Evolutionary conservation across 2,329 filamentous ascomycete genomes (phyloP).

Genomic region (Coniochaeta ligniaria): DNA sequence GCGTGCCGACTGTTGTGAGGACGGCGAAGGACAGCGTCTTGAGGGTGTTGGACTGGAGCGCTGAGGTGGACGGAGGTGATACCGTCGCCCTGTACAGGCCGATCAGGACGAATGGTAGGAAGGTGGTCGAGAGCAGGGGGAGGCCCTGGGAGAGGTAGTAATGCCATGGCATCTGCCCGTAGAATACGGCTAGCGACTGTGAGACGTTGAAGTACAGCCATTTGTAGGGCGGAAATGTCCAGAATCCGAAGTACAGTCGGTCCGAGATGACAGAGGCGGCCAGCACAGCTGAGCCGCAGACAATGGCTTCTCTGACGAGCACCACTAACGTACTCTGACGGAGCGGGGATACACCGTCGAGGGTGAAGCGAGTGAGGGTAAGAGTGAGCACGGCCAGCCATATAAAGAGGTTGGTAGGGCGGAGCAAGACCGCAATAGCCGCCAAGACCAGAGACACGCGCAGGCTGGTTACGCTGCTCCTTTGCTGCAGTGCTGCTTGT

Average conservation of each 20-base stretch:
- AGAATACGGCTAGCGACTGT: conserved; percentile 84
- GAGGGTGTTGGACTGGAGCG: conserved; percentile 32
- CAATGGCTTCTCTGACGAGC: conserved; percentile 54
- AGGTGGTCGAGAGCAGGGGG: conserved; percentile 77
- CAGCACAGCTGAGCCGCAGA: conserved; percentile 59
- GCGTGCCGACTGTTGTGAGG: conserved; percentile 48
- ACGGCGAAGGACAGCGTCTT: conserved; percentile 52
- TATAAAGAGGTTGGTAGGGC: conserved; percentile 83
- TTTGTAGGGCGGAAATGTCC: conserved; percentile 81
- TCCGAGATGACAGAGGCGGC: conserved; percentile 61
- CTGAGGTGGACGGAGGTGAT: conserved; percentile 22
- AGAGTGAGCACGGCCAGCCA: conserved; percentile 64
- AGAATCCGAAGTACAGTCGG: conserved; percentile 71
- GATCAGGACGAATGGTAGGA: conserved; percentile 65
- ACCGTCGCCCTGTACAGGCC: conserved; percentile 51
- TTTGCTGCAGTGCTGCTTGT: conserved; percentile 24
- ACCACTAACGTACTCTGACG: conserved; percentile 35
- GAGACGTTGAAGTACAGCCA: conserved; percentile 89
- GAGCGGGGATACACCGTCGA: conserved; percentile 33
- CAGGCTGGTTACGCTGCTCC: conserved; percentile 30
- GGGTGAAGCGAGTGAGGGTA: conserved; percentile 25
- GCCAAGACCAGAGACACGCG: conserved; percentile 66
- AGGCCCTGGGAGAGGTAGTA: conserved; percentile 91
- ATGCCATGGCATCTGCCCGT: conserved; percentile 82
- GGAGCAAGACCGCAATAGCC: conserved; percentile 73